Evolutionary conservation across 2,329 filamentous ascomycete genomes (phyloP).

Genomic region (Daldinia sp.): DNA sequence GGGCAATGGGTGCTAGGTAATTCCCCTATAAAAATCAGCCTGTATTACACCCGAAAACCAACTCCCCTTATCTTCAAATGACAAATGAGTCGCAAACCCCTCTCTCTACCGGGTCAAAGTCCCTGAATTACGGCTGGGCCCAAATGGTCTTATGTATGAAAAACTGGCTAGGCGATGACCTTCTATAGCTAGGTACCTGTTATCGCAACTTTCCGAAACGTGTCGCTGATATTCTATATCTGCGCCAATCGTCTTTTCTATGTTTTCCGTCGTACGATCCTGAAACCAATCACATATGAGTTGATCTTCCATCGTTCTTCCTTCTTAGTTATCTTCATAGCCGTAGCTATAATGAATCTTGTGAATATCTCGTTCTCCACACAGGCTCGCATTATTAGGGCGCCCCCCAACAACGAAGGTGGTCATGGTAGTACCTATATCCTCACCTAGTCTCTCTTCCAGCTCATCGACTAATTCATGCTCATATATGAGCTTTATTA

Average conservation of each 20-base stretch:
- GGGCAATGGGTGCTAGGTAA: too few species aligned
- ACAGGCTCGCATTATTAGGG: not conserved
- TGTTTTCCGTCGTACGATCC: not conserved
- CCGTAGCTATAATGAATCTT: not conserved
- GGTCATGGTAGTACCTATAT: not conserved
- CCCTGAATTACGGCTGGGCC: too few species aligned
- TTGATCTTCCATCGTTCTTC: not conserved
- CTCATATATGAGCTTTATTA: not conserved
- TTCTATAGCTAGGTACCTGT: too few species aligned
- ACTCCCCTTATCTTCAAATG: too few species aligned
- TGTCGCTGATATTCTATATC: not conserved
- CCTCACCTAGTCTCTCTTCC: not conserved
- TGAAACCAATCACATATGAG: not conserved
- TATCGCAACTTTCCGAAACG: too few species aligned
- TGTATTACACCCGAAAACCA: too few species aligned
- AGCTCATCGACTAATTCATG: not conserved
- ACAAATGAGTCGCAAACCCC: too few species aligned
- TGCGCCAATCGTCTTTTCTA: not conserved
- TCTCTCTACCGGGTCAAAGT: too few species aligned
- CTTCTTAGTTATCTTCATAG: not conserved
- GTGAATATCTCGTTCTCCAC: not conserved
- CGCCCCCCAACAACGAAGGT: not conserved
- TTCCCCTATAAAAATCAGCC: too few species aligned
- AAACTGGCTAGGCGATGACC: too few species aligned
- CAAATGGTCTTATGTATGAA: too few species aligned